Base-by-base conservation (phyloP, 305 asterid species). In the Rubia peregrina region DNA sequence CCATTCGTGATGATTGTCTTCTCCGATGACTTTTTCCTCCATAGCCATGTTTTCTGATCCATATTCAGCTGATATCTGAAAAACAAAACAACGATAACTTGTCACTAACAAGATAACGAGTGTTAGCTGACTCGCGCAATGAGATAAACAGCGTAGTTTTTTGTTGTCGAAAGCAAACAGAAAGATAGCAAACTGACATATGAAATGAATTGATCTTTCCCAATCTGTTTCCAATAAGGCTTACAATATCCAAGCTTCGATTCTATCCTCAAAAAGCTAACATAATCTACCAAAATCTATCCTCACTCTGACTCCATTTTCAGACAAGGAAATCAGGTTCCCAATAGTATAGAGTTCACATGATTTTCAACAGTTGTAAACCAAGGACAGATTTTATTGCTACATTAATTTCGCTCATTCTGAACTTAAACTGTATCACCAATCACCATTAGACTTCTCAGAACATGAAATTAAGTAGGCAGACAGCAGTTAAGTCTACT, bases 31-130 rank as follows among this genome's bases (percentile, higher is more conserved):
- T 79, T 83, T 70, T 83, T 92, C 72, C 81, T 88, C 97, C 98
- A 90, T 2, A 89, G 85, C 98, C 98, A 90, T 53, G 80, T 62
- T 83, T 87, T 92, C 75, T 87, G 95, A 75, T 90, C 98, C 98
- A 92, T 92, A 42, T 26, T 74, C 76, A 49, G 61, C 79, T 81
- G 66, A 65, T 61, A 51, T 73, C 8, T 42, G 42, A 22, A 0
- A 64, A 26, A 24, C 53, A 13, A 60, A 66, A 60, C 59, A 74
- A 33, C 12, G 59, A 70, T 17, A 6, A 6, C 6, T n/a, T 8
- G 7, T n/a, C 3, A 19, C 12, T 55, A 7, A 56, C 16, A 46
- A 9, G 10, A 46, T 7, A 21, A 56, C 5, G 6, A 33, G 7
- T 12, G 21, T 21, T 56, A 7, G 16, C 62, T 6, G 30, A 21